Conservation (phyloP, 2,329 filamentous ascomycete genomes). For the Ophiosphaerella korrae region DNA sequence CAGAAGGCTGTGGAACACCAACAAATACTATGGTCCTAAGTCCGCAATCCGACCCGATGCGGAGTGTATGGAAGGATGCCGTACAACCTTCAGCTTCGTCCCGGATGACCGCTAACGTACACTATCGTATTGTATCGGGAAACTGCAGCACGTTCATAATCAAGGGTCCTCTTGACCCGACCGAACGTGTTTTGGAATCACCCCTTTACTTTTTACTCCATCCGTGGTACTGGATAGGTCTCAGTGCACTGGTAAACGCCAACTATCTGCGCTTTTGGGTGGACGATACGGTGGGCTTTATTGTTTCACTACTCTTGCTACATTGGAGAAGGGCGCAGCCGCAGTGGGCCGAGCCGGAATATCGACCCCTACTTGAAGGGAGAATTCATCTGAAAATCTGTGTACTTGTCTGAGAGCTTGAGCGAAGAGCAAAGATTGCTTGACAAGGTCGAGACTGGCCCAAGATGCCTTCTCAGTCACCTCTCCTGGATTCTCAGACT, state of each 20-base stretch:
- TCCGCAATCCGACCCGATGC: conserved; percentile 13
- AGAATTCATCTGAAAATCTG: not conserved
- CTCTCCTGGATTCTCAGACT: not conserved
- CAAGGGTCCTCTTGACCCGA: conserved; percentile 15
- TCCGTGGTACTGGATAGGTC: conserved; percentile 21
- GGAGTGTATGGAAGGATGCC: conserved; percentile 23
- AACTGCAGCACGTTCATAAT: conserved; percentile 23
- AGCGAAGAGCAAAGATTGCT: not conserved
- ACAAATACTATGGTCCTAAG: conserved; percentile 8
- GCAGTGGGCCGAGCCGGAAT: not conserved
- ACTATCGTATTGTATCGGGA: conserved; percentile 13
- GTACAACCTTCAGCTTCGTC: conserved; percentile 23
- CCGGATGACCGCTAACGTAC: conserved; percentile 15
- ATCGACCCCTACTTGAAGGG: not conserved
- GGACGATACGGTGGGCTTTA: not conserved
- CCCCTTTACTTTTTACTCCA: conserved; percentile 13
- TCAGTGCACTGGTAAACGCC: conserved; percentile 8
- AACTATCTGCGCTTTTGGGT: conserved; percentile 1
- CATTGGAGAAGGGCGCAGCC: not conserved
- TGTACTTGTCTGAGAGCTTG: not conserved
- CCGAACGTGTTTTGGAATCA: conserved; percentile 13
- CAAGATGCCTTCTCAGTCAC: conserved; percentile 15
- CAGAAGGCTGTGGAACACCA: conserved; percentile 24
- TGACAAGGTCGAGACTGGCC: not conserved
- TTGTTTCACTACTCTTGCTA: not conserved